Conservation (phyloP, 768 basidiomycete species). For the Lentinula lateritia region DNA sequence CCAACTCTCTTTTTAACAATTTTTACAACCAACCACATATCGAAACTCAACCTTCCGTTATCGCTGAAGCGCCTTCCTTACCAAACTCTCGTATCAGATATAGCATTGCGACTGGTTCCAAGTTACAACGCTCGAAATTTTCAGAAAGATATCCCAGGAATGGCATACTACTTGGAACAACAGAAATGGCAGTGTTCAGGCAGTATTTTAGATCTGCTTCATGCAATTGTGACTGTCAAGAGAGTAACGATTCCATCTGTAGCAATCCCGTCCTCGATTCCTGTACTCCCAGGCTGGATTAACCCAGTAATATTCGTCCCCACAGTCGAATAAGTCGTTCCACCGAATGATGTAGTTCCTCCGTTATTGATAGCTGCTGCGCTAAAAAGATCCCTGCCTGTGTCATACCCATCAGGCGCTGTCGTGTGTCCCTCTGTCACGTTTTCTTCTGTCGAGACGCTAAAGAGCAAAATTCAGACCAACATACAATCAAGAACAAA, state of each 20-base stretch:
- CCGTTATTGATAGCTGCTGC: neutral
- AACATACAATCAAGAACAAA: conserved; percentile 42
- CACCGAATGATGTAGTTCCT: conserved; percentile 20
- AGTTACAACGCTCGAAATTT: no score
- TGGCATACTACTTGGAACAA: no score
- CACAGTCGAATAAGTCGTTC: conserved; percentile 27
- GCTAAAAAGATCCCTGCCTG: conserved; percentile 21
- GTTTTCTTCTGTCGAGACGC: conserved; percentile 19
- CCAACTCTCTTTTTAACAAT: neutral
- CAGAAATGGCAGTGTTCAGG: no score
- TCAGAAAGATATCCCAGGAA: no score
- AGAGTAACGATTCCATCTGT: conserved; percentile 38
- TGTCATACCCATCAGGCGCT: conserved; percentile 44
- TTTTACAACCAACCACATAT: neutral
- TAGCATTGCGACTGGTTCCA: no score
- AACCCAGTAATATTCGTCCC: conserved; percentile 33
- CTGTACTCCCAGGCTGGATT: conserved; percentile 28
- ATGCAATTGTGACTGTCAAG: conserved; percentile 33
- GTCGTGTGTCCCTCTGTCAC: conserved; percentile 38
- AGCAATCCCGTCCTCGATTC: conserved; percentile 41
- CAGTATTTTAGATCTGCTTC: neutral
- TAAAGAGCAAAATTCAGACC: neutral
- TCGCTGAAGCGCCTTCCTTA: neutral
- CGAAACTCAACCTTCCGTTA: neutral
- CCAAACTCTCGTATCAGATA: neutral